Percentiles rank a stretch among this genome's conserved stretches.
Evolutionary conservation across 1,139 yeast genomes (phyloP).

Genomic region (Zygoascus hellenicus): DNA sequence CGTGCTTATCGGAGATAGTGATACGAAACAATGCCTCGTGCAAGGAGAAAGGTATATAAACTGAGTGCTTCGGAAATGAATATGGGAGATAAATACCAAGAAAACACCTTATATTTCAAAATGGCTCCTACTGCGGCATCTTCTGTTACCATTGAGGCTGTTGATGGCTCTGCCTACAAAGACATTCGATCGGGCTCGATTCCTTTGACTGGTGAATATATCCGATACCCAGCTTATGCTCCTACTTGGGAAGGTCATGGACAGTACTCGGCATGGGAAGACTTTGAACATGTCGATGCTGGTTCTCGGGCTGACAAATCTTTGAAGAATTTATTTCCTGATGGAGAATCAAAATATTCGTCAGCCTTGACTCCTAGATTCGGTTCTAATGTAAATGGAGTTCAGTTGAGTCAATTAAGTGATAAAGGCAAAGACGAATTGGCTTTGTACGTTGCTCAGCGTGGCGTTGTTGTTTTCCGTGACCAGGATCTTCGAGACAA

Average conservation of each 20-base stretch:
- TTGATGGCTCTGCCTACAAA: slow-evolving; percentile 5
- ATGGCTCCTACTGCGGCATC: neutral
- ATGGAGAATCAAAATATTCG: slow-evolving; percentile 18
- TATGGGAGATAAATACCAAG: too few relatives aligned
- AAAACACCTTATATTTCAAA: neutral
- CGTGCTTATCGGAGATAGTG: too few relatives aligned
- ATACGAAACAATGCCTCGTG: too few relatives aligned
- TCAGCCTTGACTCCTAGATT: slow-evolving; percentile 48
- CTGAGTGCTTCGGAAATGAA: too few relatives aligned
- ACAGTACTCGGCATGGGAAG: slow-evolving; percentile 37
- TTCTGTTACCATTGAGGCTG: slow-evolving; percentile 3
- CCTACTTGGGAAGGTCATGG: slow-evolving; percentile 47
- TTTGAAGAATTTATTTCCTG: slow-evolving; percentile 27
- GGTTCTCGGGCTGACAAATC: slow-evolving; percentile 34
- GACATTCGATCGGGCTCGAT: slow-evolving; percentile 3
- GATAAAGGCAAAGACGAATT: slow-evolving; percentile 55
- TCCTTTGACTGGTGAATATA: slow-evolving; percentile 1
- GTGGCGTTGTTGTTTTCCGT: slow-evolving; percentile 63
- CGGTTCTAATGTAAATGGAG: slow-evolving; percentile 54
- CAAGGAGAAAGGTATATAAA: too few relatives aligned
- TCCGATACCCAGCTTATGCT: slow-evolving; percentile 37
- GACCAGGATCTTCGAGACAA: slow-evolving; percentile 56
- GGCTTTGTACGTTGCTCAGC: slow-evolving; percentile 56
- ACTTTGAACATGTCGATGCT: slow-evolving; percentile 34
- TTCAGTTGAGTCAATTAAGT: slow-evolving; percentile 50